phyloP scores from a whole-genome alignment of 2,329 filamentous ascomycete species.

The Pseudocercospora ulei region DNA sequence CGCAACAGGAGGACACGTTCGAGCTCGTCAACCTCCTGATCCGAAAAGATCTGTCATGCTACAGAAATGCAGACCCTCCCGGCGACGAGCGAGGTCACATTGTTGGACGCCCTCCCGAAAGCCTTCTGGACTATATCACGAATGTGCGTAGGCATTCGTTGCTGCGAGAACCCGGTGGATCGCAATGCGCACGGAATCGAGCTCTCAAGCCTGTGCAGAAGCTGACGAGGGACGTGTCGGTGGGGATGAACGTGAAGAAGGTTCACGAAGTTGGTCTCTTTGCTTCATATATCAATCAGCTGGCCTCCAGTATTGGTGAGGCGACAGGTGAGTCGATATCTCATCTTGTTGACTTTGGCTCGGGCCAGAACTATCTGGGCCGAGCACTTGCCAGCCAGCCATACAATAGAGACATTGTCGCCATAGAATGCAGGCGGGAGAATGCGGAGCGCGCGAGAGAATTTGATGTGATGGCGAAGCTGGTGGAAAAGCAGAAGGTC shows the following conservation, averaged over 20 bases:
- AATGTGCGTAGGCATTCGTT: conserved; percentile 56
- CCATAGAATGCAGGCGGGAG: conserved; percentile 75
- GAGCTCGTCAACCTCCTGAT: conserved; percentile 71
- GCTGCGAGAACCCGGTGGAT: conserved; percentile 47
- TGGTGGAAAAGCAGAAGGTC: conserved; percentile 62
- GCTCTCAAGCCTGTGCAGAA: conserved; percentile 39
- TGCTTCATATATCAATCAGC: conserved; percentile 67
- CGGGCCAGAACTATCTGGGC: conserved; percentile 91
- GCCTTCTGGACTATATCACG: conserved; percentile 61
- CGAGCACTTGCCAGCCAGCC: conserved; percentile 73
- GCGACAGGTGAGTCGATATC: conserved; percentile 50
- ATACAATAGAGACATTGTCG: conserved; percentile 78
- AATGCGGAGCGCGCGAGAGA: conserved; percentile 78
- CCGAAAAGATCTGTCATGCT: conserved; percentile 57
- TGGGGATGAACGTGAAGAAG: conserved; percentile 96
- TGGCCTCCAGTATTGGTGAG: conserved; percentile 48
- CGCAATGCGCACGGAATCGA: conserved; percentile 29
- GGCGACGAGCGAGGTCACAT: too few relatives aligned
- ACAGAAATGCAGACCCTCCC: too few relatives aligned
- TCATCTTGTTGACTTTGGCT: conserved; percentile 91
- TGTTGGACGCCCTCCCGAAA: conserved; percentile 43
- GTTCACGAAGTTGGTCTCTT: conserved; percentile 88
- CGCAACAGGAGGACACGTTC: conserved; percentile 56
- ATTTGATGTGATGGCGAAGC: conserved; percentile 71
- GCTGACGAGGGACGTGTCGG: conserved; percentile 60